Conservation (phyloP, 306 rosid genomes). For the Cicer pinnatifidum region DNA sequence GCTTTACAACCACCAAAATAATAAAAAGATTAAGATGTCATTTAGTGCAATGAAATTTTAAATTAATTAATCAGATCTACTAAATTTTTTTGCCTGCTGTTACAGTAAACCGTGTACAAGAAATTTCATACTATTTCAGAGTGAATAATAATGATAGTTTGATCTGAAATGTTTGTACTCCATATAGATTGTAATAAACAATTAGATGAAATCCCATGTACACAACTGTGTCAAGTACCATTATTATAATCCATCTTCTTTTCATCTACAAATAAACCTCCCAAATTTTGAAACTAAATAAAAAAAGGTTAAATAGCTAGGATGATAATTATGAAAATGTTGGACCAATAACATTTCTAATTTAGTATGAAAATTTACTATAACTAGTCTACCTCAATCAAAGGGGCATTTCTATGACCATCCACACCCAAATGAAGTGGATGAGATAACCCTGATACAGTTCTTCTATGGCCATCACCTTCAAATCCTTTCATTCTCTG, state of each 20-base stretch:
- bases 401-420: slow-evolving; percentile 50
- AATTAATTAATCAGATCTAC: background rate
- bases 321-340: slow-evolving; percentile 29
- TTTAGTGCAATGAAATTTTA: background rate
- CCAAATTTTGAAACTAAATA: background rate
- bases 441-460: slow-evolving; percentile 55
- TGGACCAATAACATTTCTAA: background rate
- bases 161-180: background rate
- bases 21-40: slow-evolving; percentile 6
- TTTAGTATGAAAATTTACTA: slow-evolving; percentile 8
- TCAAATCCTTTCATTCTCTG: slow-evolving; percentile 62
- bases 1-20: slow-evolving; percentile 18
- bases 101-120: slow-evolving; percentile 15
- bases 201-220: background rate
- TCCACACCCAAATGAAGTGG: slow-evolving; percentile 48
- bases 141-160: slow-evolving; percentile 22
- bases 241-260: slow-evolving; percentile 30
- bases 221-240: background rate
- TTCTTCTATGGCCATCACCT: slow-evolving; percentile 57
- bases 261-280: slow-evolving; percentile 12
- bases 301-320: background rate
- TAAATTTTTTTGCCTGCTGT: background rate
- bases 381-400: slow-evolving; percentile 61
- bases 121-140: background rate
- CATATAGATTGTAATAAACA: no score